Evolutionary conservation across 2,329 filamentous ascomycete species (phyloP).

Genomic region (Colletotrichum sp.): DNA sequence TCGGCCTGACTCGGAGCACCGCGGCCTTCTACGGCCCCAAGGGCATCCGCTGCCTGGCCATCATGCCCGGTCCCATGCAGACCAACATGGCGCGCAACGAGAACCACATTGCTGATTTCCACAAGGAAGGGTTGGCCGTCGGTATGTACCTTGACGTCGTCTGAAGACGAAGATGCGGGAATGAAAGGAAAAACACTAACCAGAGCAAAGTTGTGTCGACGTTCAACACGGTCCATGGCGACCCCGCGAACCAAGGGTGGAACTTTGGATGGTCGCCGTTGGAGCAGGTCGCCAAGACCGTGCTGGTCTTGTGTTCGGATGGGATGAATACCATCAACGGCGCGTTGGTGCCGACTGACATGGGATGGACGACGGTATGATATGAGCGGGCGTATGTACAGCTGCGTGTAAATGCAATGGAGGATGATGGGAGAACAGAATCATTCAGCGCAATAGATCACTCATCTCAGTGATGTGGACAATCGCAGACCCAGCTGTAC

Average conservation of each 20-base stretch:
- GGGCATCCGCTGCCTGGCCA: conserved; percentile 44
- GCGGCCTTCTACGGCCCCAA: conserved; percentile 58
- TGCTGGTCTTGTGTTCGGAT: conserved; percentile 1
- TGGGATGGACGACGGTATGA: conserved; percentile 4
- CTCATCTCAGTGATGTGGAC: too few species aligned
- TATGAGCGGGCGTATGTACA: neutral
- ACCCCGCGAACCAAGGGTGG: neutral
- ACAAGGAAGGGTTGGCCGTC: neutral
- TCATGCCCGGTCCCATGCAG: conserved; percentile 56
- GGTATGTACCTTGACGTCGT: neutral
- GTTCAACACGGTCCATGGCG: neutral
- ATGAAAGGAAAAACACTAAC: accelerated
- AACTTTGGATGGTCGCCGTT: conserved; percentile 7
- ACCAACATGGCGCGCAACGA: conserved; percentile 51
- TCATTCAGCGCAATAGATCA: too few species aligned
- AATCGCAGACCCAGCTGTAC: too few species aligned
- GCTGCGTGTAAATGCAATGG: neutral
- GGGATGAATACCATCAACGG: conserved; percentile 15
- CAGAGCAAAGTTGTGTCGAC: neutral
- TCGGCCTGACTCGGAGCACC: conserved; percentile 61
- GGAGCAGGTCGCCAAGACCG: conserved; percentile 7
- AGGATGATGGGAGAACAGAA: too few species aligned
- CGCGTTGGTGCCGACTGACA: conserved; percentile 2
- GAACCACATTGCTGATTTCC: neutral
- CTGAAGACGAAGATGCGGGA: accelerated